These are phyloP conservation scores for Solanum dulcamara DNA, from an alignment of 257 asterid genomes.

Conservation along the genomic window DNA sequence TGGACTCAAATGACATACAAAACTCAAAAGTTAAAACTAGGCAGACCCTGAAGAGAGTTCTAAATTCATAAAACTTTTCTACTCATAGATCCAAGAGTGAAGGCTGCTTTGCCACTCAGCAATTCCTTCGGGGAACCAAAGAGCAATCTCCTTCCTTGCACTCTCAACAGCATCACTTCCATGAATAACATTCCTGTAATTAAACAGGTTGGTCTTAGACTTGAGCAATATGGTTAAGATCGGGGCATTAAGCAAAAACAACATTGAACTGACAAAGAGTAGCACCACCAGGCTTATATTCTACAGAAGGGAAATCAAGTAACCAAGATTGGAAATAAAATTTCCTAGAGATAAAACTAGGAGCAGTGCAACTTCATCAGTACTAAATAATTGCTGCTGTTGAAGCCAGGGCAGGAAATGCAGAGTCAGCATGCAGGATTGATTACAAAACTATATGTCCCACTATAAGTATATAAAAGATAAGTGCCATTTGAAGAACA, in stretches of 20 bases:
- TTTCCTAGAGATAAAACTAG: background rate
- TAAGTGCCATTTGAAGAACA: background rate
- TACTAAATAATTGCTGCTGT: background rate
- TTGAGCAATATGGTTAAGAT: background rate
- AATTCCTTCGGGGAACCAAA: conserved; percentile 96
- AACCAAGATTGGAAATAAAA: background rate
- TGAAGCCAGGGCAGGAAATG: background rate
- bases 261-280: background rate
- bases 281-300: background rate
- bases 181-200: conserved; percentile 77
- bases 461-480: background rate
- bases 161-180: conserved; percentile 95
- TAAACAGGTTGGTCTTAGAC: background rate
- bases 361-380: background rate
- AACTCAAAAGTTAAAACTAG: background rate
- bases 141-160: conserved; percentile 77
- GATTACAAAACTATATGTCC: background rate
- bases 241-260: background rate
- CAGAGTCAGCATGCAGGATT: background rate
- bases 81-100: conserved; percentile 85
- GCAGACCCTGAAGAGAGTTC: background rate
- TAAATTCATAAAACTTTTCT: background rate
- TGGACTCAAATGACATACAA: background rate
- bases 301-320: background rate
- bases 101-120: conserved; percentile 83